Evolutionary conservation across 768 basidiomycete genomes (phyloP).

Genomic region (Mycena maculata): DNA sequence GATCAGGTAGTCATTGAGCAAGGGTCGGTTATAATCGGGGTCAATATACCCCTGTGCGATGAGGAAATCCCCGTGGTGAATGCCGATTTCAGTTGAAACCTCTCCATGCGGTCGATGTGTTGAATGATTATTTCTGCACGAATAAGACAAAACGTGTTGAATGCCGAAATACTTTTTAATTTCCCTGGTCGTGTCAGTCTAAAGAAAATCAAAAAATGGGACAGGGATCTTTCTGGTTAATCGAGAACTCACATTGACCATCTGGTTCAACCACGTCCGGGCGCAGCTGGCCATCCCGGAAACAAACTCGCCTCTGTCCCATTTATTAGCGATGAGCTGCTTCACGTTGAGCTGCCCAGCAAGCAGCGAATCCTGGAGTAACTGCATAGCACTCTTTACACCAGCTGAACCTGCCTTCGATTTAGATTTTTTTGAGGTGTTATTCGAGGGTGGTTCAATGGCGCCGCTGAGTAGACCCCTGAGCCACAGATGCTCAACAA

Average conservation of each 20-base stretch:
- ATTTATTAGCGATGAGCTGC: neutral
- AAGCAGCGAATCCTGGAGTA: neutral
- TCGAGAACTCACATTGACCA: neutral
- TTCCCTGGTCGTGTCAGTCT: neutral
- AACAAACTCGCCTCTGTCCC: neutral
- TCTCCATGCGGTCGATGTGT: neutral
- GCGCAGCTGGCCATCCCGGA: neutral
- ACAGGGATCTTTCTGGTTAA: no score
- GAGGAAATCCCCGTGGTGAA: neutral
- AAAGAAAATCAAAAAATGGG: neutral
- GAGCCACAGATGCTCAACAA: conserved; percentile 8
- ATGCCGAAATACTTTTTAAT: conserved; percentile 7
- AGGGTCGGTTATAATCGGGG: neutral
- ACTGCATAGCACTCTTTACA: neutral
- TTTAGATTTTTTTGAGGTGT: no score
- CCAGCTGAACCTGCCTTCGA: neutral
- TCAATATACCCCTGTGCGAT: neutral
- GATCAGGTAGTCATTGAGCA: neutral
- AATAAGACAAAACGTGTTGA: neutral
- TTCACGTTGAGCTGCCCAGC: conserved; percentile 14
- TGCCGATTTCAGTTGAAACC: neutral
- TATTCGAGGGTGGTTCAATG: neutral
- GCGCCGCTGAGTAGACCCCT: neutral
- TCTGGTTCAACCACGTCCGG: conserved; percentile 9
- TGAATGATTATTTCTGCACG: neutral